These are phyloP conservation scores for Gonapodya sp. DNA, from an alignment of 192 early-diverging fungal genomes.

Conservation along the genomic window DNA sequence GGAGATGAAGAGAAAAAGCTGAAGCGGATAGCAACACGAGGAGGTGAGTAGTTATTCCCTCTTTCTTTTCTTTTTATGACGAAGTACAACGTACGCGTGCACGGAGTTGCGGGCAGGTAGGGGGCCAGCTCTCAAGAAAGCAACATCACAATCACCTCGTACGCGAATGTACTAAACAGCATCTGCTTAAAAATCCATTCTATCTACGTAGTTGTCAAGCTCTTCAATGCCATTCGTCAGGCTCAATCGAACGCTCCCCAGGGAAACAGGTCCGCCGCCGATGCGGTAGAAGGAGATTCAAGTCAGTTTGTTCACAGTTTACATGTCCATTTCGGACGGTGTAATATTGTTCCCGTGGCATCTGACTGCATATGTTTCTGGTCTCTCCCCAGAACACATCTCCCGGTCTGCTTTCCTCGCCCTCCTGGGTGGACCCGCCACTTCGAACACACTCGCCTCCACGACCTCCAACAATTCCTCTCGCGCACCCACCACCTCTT, in stretches of 20 bases:
- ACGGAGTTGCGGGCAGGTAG: background rate
- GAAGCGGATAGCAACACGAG: background rate
- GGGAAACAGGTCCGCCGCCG: background rate
- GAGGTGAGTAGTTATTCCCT: background rate
- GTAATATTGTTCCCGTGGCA: no score
- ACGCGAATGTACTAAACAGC: background rate
- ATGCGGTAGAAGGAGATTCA: background rate
- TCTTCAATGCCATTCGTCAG: background rate
- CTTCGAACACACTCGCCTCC: no score
- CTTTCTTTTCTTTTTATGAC: no score
- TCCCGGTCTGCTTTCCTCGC: no score
- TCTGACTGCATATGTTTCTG: no score
- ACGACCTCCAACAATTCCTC: no score
- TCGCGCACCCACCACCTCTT: no score
- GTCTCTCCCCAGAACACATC: no score
- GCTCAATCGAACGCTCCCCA: background rate
- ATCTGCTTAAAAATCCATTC: background rate
- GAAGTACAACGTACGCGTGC: background rate
- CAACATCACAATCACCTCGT: background rate
- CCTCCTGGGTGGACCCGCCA: no score
- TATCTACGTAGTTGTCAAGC: background rate
- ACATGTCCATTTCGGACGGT: no score
- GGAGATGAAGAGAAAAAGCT: background rate
- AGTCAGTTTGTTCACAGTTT: no score
- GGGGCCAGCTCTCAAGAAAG: background rate